These are phyloP conservation scores for Barnettozyma populi DNA, from an alignment of 805 yeast species.

Conservation along the genomic window DNA sequence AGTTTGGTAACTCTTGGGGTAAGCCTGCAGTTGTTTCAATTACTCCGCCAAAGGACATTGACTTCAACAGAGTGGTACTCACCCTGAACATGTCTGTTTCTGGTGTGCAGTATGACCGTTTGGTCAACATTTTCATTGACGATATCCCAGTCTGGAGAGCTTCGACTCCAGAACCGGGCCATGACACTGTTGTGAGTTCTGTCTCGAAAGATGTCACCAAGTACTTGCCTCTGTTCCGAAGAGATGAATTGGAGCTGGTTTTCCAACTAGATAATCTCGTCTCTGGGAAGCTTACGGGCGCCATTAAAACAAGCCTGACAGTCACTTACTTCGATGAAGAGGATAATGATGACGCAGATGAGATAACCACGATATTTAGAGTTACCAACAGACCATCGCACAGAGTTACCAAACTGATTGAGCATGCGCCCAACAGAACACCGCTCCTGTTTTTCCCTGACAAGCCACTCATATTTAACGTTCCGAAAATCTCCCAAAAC, in stretches of 20 bases:
- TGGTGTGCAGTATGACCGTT: constrained; percentile 62
- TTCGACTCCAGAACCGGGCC: constrained; percentile 75
- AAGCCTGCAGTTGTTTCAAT: constrained; percentile 40
- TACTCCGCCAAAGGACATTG: constrained; percentile 39
- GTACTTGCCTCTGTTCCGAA: constrained; percentile 45
- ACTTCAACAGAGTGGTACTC: constrained; percentile 49
- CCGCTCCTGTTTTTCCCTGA: constrained; percentile 46
- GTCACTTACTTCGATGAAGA: constrained; percentile 43
- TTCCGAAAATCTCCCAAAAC: constrained; percentile 47
- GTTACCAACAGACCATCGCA: constrained; percentile 21
- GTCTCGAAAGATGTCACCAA: constrained; percentile 60
- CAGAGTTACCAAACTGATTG: constrained; percentile 14
- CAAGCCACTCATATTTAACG: constrained; percentile 26
- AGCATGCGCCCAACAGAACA: constrained; percentile 26
- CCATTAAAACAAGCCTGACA: constrained; percentile 46
- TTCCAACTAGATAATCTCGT: constrained; percentile 64
- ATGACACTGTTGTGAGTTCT: constrained; percentile 41
- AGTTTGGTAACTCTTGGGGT: constrained; percentile 61
- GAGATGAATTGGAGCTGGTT: constrained; percentile 34
- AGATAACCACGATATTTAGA: constrained; percentile 11
- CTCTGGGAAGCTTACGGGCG: constrained; percentile 52
- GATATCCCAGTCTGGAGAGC: constrained; percentile 78
- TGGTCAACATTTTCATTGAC: constrained; percentile 56
- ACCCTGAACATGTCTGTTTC: constrained; percentile 45
- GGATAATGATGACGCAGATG: constrained; percentile 13